Percentiles rank a stretch among this genome's conserved stretches.
Evolutionary conservation across 179 eudicot genomes (phyloP).

Genomic region (Drosera spatulata): DNA sequence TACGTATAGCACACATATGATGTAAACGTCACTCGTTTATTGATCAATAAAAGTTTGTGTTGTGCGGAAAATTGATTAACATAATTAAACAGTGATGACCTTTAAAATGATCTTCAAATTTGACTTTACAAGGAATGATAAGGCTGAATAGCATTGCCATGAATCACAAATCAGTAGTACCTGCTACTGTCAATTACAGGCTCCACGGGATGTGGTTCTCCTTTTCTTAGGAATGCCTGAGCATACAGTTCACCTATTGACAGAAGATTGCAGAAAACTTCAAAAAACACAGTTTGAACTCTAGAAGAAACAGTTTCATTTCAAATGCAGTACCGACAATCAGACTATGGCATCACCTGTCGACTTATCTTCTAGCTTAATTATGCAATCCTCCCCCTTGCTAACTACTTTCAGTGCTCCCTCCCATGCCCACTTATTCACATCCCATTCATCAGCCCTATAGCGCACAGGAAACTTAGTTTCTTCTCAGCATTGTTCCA

Average conservation of each 20-base stretch:
- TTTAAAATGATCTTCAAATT: no score
- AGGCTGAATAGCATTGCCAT: neutral
- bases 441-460: slow-evolving; percentile 99
- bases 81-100: no score
- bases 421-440: slow-evolving; percentile 98
- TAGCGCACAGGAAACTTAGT: neutral
- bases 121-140: no score
- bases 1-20: no score
- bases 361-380: slow-evolving; percentile 81
- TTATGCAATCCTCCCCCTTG: slow-evolving; percentile 94
- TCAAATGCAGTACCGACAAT: no score
- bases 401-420: slow-evolving; percentile 76
- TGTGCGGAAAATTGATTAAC: no score
- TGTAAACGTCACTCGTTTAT: no score
- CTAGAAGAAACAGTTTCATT: no score
- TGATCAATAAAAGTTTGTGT: no score
- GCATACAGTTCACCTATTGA: slow-evolving; percentile 81
- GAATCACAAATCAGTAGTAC: slow-evolving; percentile 16
- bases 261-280: slow-evolving; percentile 2
- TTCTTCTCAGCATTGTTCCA: neutral
- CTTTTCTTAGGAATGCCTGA: slow-evolving; percentile 80
- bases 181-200: slow-evolving; percentile 97
- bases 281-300: no score
- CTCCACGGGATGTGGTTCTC: slow-evolving; percentile 95
- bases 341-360: slow-evolving; percentile 56